Conservation (phyloP, 108 stramenopile genomes). For the Cylindrotheca closterium region DNA sequence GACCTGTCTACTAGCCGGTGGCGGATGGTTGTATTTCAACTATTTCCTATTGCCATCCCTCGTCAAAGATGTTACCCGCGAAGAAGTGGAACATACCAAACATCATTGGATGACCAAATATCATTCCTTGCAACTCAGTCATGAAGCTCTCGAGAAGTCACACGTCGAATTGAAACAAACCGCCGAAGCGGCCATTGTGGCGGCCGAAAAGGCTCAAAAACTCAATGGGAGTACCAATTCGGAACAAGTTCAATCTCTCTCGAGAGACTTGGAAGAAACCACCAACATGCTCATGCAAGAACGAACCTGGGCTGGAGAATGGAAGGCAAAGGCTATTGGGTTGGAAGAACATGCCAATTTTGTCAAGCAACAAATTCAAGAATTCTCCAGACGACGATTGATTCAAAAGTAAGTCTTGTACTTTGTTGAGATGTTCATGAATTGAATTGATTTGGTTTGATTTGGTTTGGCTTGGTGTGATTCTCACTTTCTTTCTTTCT, state of each 20-base stretch:
- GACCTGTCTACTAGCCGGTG: background rate
- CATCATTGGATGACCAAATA: slow-evolving; percentile 2
- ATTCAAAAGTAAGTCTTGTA: background rate
- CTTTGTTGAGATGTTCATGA: too few species aligned
- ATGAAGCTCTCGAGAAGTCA: background rate
- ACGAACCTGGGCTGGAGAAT: background rate
- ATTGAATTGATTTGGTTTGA: too few species aligned
- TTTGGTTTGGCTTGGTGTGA: too few species aligned
- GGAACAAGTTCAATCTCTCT: background rate
- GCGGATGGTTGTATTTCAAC: background rate
- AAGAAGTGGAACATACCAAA: slow-evolving; percentile 2
- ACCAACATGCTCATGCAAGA: background rate
- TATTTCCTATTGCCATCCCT: background rate
- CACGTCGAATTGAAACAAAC: background rate
- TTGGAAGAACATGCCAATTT: background rate
- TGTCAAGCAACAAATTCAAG: background rate
- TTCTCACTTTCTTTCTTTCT: background rate
- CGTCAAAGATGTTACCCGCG: background rate
- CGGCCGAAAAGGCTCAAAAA: too few species aligned
- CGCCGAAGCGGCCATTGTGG: too few species aligned
- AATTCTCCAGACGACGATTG: background rate
- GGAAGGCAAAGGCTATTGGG: background rate
- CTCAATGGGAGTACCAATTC: background rate
- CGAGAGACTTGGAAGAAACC: background rate
- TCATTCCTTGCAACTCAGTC: background rate